Evolutionary conservation across 2,329 filamentous ascomycete genomes (phyloP).

Genomic region (Colletotrichum horii): DNA sequence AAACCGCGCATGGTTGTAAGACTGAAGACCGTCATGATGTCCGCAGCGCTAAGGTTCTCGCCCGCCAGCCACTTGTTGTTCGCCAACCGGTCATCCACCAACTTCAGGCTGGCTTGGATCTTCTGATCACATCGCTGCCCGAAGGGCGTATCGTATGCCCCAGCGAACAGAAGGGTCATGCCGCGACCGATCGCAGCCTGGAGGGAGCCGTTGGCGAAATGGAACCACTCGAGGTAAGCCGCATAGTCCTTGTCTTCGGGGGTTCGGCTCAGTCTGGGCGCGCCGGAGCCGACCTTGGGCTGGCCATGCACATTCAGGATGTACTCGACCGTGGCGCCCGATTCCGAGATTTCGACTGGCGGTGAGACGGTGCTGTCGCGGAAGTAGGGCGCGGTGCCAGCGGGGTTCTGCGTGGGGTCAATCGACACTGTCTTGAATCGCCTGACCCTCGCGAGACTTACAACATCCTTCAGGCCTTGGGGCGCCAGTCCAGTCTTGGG

Average conservation of each 20-base stretch:
- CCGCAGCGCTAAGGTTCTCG: slow-evolving; percentile 66
- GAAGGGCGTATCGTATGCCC: slow-evolving; percentile 28
- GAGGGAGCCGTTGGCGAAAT: slow-evolving; percentile 57
- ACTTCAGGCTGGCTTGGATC: slow-evolving; percentile 21
- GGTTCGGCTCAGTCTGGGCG: slow-evolving; percentile 50
- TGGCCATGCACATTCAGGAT: slow-evolving; percentile 58
- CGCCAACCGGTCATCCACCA: slow-evolving; percentile 54
- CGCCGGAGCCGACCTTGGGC: slow-evolving; percentile 22
- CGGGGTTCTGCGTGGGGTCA: slow-evolving; percentile 38
- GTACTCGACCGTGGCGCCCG: slow-evolving; percentile 66
- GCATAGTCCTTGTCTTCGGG: slow-evolving; percentile 52
- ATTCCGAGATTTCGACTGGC: slow-evolving; percentile 54
- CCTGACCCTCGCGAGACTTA: not conserved
- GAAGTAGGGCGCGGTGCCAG: slow-evolving; percentile 65
- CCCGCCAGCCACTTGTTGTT: slow-evolving; percentile 62
- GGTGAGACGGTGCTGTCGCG: slow-evolving; percentile 56
- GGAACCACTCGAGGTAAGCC: slow-evolving; percentile 70
- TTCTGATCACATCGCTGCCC: not conserved
- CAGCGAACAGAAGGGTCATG: slow-evolving; percentile 31
- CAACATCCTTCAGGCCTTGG: slow-evolving; percentile 10
- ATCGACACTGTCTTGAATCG: not conserved
- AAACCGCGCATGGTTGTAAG: slow-evolving; percentile 67
- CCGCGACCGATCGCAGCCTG: slow-evolving; percentile 40
- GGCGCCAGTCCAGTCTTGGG: slow-evolving; percentile 6
- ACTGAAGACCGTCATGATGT: slow-evolving; percentile 67